Conservation (phyloP, 495 filamentous ascomycete species). For the Aspergillus biplanus region DNA sequence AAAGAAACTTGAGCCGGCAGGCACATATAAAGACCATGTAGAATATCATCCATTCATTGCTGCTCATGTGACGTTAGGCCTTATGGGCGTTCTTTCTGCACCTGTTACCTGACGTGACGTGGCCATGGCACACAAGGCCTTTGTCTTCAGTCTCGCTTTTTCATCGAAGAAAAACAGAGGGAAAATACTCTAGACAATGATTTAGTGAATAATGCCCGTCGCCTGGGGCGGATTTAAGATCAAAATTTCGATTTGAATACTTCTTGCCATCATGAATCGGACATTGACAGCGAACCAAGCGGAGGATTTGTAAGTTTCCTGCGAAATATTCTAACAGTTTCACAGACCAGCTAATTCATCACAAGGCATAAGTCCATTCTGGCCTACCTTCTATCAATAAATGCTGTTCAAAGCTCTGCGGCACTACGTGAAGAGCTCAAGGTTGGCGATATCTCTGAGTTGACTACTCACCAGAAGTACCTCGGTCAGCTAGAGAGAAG, state of each 20-base stretch:
- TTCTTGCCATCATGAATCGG: slow-evolving; percentile 57
- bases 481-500: slow-evolving; percentile 89
- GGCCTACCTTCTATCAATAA: slow-evolving; percentile 76
- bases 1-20: too few relatives aligned
- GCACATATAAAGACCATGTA: too few relatives aligned
- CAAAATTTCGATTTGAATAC: background rate
- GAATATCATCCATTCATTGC: too few relatives aligned
- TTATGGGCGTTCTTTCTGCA: background rate
- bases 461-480: slow-evolving; percentile 80
- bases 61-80: background rate
- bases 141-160: background rate
- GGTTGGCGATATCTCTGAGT: slow-evolving; percentile 72
- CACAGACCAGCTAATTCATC: slow-evolving; percentile 37
- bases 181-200: background rate
- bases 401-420: slow-evolving; percentile 64
- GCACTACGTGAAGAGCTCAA: slow-evolving; percentile 57
- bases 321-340: background rate
- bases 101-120: slow-evolving; percentile 8
- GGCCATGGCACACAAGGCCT: background rate
- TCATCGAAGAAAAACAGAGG: background rate
- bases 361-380: slow-evolving; percentile 84
- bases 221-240: background rate
- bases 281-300: slow-evolving; percentile 75
- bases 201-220: background rate
- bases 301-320: slow-evolving; percentile 74